phyloP scores from a whole-genome alignment of 2,329 filamentous ascomycete species.

The Hyphodiscus sp. region DNA sequence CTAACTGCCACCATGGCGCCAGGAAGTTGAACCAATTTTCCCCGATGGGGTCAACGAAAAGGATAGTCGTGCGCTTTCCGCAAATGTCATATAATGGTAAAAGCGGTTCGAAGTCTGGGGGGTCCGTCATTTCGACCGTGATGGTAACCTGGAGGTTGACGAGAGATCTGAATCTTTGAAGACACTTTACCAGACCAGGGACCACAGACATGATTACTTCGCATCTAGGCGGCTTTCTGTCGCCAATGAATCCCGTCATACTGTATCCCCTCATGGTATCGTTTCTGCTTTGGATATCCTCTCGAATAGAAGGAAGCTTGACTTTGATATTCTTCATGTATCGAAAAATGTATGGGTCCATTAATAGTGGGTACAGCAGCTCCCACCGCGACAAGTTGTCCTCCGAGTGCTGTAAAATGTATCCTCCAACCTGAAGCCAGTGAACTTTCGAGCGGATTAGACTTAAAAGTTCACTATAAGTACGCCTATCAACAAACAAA shows the following conservation, averaged over 20 bases:
- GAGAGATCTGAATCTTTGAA: slow-evolving; percentile 6
- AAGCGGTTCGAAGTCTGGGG: slow-evolving; percentile 11
- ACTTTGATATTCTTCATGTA: slow-evolving; percentile 9
- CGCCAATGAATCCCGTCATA: background rate
- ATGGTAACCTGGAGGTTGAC: slow-evolving; percentile 6
- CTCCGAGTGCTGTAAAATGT: slow-evolving; percentile 11
- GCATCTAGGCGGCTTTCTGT: background rate
- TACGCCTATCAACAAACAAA: slow-evolving; percentile 13
- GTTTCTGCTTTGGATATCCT: slow-evolving; percentile 2
- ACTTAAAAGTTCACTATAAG: slow-evolving; percentile 8
- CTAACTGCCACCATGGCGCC: background rate
- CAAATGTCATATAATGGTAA: slow-evolving; percentile 6
- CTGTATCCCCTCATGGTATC: background rate
- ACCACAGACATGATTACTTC: slow-evolving; percentile 9
- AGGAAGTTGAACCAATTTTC: background rate
- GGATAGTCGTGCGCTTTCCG: background rate
- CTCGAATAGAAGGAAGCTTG: slow-evolving; percentile 4
- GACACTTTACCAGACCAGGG: slow-evolving; percentile 7
- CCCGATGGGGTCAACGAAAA: background rate
- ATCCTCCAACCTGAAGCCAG: slow-evolving; percentile 10
- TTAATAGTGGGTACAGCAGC: slow-evolving; percentile 7
- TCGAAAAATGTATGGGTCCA: slow-evolving; percentile 1
- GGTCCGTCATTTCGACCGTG: background rate
- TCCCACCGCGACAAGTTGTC: slow-evolving; percentile 9
- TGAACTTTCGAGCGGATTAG: slow-evolving; percentile 12